phyloP scores from a whole-genome alignment of 1,284 basidiomycete species.

The Fomitopsis palustris region DNA sequence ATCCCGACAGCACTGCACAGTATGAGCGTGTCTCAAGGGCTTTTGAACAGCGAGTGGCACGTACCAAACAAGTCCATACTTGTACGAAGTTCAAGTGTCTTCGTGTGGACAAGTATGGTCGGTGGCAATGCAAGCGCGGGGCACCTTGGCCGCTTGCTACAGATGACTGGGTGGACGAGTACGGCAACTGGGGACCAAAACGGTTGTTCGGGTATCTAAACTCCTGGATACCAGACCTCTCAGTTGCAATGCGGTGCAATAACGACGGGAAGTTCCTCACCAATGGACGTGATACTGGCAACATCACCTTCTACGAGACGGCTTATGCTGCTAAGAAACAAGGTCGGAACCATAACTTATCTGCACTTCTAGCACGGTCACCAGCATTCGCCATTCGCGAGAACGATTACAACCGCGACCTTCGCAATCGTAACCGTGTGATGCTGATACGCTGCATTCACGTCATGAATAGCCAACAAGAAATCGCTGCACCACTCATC shows the following conservation, averaged over 20 bases:
- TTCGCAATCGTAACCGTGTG: too few relatives aligned
- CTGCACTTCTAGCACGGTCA: conserved; percentile 26
- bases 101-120: conserved; percentile 4
- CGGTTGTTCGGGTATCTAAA: conserved; percentile 24
- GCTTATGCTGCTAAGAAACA: conserved; percentile 23
- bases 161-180: conserved; percentile 16
- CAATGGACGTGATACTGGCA: conserved; percentile 23
- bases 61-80: conserved; percentile 27
- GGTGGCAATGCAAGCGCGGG: conserved; percentile 29
- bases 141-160: conserved; percentile 13
- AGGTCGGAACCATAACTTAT: conserved; percentile 15
- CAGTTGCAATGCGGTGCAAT: conserved; percentile 23
- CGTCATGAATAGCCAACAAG: conserved; percentile 17
- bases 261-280: conserved; percentile 32
- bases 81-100: conserved; percentile 26
- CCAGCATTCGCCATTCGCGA: conserved; percentile 21
- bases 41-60: conserved; percentile 15
- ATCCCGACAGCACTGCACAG: conserved; percentile 12
- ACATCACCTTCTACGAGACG: conserved; percentile 23
- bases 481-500: conserved; percentile 31
- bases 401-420: neutral
- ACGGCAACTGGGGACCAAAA: conserved; percentile 16
- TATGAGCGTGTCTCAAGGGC: neutral
- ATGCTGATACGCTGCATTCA: too few relatives aligned
- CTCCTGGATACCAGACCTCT: conserved; percentile 23